Conservation (phyloP, 768 basidiomycete species). For the Hydnomerulius pinastri region DNA sequence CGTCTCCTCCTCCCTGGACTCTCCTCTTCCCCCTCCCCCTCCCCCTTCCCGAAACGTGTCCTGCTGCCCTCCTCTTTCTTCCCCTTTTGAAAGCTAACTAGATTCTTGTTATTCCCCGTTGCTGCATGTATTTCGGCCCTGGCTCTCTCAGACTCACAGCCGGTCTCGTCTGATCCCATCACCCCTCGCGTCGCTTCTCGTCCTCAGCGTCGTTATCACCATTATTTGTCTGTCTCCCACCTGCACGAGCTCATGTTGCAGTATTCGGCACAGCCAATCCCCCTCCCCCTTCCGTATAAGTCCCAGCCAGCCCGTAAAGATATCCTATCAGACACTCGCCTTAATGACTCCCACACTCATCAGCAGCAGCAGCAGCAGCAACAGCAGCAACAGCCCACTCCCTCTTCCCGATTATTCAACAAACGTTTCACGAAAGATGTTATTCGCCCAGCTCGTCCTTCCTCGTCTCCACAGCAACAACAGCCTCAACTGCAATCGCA, state of each 20-base stretch:
- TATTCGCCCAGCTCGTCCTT: constrained; percentile 19
- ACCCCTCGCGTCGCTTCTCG: constrained; percentile 23
- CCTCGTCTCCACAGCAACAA: constrained; percentile 16
- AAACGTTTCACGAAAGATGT: constrained; percentile 36
- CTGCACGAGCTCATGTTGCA: constrained; percentile 57
- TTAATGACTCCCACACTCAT: constrained; percentile 32
- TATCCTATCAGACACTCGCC: constrained; percentile 27
- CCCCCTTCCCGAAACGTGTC: constrained; percentile 4
- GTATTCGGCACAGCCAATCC: constrained; percentile 41
- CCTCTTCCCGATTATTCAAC: constrained; percentile 34
- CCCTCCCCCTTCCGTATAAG: constrained; percentile 35
- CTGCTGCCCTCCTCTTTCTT: neutral
- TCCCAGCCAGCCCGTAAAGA: constrained; percentile 31
- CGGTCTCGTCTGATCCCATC: constrained; percentile 57
- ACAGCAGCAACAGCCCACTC: constrained; percentile 1
- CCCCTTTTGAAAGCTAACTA: neutral
- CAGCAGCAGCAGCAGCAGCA: too few relatives aligned
- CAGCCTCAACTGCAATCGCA: constrained; percentile 1
- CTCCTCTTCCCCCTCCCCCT: constrained; percentile 3
- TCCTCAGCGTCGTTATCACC: constrained; percentile 34
- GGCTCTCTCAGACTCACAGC: constrained; percentile 32
- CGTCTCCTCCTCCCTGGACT: neutral
- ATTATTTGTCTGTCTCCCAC: constrained; percentile 30
- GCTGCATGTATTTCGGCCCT: constrained; percentile 33
- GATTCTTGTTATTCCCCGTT: neutral